Percentiles rank a stretch among this genome's conserved stretches.
phyloP scores from a whole-genome alignment of 208 protist species.

The Tetramitus jugosus region DNA sequence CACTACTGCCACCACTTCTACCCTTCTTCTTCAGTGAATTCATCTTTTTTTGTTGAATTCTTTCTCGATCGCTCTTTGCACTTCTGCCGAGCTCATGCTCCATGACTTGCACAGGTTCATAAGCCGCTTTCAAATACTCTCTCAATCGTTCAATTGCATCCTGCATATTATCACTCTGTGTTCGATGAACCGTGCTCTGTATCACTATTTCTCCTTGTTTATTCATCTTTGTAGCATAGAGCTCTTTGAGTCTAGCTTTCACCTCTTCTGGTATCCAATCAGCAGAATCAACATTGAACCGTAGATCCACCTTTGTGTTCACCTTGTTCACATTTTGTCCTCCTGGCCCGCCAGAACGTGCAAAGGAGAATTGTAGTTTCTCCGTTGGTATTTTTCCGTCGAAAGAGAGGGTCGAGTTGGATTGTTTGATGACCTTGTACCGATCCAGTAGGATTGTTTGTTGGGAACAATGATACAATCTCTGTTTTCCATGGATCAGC shows the following conservation, averaged over 20 bases:
- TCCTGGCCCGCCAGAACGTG: slow-evolving; percentile 35
- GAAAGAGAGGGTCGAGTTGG: slow-evolving; percentile 9
- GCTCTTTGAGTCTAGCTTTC: slow-evolving; percentile 18
- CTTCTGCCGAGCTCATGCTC: slow-evolving; percentile 16
- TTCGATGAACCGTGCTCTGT: slow-evolving; percentile 23
- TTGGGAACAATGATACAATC: too few species aligned
- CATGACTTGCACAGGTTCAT: slow-evolving; percentile 27
- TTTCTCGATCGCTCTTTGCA: slow-evolving; percentile 22
- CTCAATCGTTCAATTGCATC: slow-evolving; percentile 38
- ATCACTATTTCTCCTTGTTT: slow-evolving; percentile 39
- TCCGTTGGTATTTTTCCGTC: slow-evolving; percentile 1
- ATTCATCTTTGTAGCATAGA: slow-evolving; percentile 37
- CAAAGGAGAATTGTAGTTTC: background rate
- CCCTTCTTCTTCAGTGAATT: background rate
- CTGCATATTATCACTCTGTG: slow-evolving; percentile 38
- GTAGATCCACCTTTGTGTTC: slow-evolving; percentile 45
- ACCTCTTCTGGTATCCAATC: slow-evolving; percentile 39
- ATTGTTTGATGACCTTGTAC: background rate
- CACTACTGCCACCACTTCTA: too few species aligned
- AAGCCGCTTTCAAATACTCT: slow-evolving; percentile 29
- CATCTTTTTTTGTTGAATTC: slow-evolving; percentile 32
- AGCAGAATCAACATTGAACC: slow-evolving; percentile 36
- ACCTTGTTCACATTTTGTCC: slow-evolving; percentile 59
- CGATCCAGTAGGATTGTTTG: too few species aligned
- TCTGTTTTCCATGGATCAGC: too few species aligned